Conservation (phyloP, 2,329 filamentous ascomycete genomes). For the Colletotrichum gloeosporioides region DNA sequence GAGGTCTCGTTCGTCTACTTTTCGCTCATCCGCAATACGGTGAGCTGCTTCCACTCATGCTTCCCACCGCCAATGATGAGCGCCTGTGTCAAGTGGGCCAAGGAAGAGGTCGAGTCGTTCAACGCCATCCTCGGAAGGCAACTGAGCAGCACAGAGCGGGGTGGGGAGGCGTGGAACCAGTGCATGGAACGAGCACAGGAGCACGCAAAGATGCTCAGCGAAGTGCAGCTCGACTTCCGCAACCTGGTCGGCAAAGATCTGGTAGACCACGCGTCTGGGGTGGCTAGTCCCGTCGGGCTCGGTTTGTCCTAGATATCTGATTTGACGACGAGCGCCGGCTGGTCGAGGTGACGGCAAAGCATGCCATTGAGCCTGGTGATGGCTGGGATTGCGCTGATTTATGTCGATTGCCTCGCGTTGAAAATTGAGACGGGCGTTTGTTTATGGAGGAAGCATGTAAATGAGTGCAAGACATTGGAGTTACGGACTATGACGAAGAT, state of each 20-base stretch:
- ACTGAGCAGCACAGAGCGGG: conserved; percentile 81
- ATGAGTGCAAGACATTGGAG: background rate
- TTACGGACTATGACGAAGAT: background rate
- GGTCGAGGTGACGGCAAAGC: background rate
- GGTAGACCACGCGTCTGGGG: conserved; percentile 28
- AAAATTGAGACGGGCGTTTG: background rate
- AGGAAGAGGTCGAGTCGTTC: conserved; percentile 90
- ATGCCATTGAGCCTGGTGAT: background rate
- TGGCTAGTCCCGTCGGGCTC: conserved; percentile 44
- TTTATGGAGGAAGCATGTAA: background rate
- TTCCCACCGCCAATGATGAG: conserved; percentile 90
- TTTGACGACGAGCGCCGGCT: background rate
- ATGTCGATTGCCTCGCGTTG: background rate
- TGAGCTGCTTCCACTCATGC: conserved; percentile 84
- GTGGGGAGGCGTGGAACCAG: conserved; percentile 77
- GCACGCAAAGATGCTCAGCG: conserved; percentile 79
- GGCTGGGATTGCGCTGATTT: background rate
- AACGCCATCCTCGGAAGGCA: conserved; percentile 83
- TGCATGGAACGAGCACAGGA: conserved; percentile 84
- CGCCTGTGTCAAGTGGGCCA: conserved; percentile 98
- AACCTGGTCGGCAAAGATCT: conserved; percentile 75
- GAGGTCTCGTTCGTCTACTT: conserved; percentile 97
- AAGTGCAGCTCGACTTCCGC: conserved; percentile 89
- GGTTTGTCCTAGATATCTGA: conserved; percentile 35
- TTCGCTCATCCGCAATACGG: conserved; percentile 90